phyloP scores from a whole-genome alignment of 345 rosid genomes.

The Salix arbutifolia region DNA sequence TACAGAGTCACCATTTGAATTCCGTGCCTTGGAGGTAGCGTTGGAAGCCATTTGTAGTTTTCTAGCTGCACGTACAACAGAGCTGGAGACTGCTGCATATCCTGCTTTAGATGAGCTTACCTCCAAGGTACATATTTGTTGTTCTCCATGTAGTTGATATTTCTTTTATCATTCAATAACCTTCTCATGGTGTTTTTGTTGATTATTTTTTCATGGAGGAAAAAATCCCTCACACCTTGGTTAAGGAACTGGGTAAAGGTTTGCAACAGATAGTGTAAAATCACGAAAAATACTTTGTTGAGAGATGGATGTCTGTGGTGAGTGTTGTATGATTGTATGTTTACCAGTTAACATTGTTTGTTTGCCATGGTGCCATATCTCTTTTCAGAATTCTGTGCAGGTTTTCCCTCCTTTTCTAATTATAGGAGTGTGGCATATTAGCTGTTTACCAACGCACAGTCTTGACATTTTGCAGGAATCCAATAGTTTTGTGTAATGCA shows the following conservation, averaged over 20 bases:
- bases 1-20: constrained; percentile 69
- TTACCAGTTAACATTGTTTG: neutral
- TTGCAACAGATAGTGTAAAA: neutral
- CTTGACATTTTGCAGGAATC: neutral
- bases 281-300: neutral
- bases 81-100: constrained; percentile 84
- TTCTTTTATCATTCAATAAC: neutral
- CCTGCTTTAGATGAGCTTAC: constrained; percentile 98
- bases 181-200: neutral
- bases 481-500: neutral
- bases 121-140: constrained; percentile 53
- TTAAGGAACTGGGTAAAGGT: neutral
- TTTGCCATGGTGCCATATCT: neutral
- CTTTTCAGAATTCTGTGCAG: neutral
- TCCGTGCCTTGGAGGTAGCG: constrained; percentile 86
- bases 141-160: neutral
- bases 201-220: neutral
- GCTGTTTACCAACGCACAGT: neutral
- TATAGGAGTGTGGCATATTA: neutral
- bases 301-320: neutral
- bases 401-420: neutral
- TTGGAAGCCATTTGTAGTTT: constrained; percentile 94
- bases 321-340: neutral
- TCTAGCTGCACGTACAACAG: constrained; percentile 84
- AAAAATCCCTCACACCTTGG: neutral